Base-by-base conservation (phyloP, 1,139 yeast genomes). In the Debaryomyces robertsiae region DNA sequence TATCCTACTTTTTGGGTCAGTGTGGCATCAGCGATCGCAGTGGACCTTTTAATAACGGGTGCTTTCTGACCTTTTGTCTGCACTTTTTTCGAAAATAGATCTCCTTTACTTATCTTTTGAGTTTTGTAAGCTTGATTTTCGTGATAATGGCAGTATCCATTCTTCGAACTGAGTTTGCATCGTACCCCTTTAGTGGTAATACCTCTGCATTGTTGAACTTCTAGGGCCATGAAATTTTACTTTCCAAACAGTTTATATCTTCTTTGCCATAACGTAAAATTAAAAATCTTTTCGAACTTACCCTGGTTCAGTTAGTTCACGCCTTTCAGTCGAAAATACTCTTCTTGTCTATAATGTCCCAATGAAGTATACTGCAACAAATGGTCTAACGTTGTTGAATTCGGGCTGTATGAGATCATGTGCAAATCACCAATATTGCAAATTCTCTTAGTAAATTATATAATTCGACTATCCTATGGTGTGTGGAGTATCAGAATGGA, bases 61-160 rank as follows among this genome's bases (percentile, higher is more conserved):
- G 11, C 11, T 22, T 16, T n/a, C 14, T 15, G 22, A n/a, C 19
- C 22, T 4, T 30, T 9, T 15, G 13, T 36, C 9, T 15, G n/a
- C 22, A 19, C 22, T 6, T 19, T 23, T 14, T 25, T 10, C 3
- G 30, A 17, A 23, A 6, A 24, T 3, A 11, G 18, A 27, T 27
- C 10, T 25, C 16, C 13, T n/a, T 4, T 24, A 3, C n/a, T n/a
- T 6, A 13, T 11, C n/a, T 27, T 30, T 23, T 13, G 27, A 33
- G 11, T 11, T 3, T 11, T 19, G 7, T 19, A 19, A 6, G 5
- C 11, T 11, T 35, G 27, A 3, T 23, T 30, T 33, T 6, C 14
- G 40, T 67, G 72, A 40, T 61, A 52, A 22, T 52, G 56, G 42
- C 73, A 69, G 45, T 52, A 63, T 0, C 59, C 63, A 3, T 43